Evolutionary conservation across 345 rosid genomes (phyloP).

Genomic region (Excoecaria cochinchinensis): DNA sequence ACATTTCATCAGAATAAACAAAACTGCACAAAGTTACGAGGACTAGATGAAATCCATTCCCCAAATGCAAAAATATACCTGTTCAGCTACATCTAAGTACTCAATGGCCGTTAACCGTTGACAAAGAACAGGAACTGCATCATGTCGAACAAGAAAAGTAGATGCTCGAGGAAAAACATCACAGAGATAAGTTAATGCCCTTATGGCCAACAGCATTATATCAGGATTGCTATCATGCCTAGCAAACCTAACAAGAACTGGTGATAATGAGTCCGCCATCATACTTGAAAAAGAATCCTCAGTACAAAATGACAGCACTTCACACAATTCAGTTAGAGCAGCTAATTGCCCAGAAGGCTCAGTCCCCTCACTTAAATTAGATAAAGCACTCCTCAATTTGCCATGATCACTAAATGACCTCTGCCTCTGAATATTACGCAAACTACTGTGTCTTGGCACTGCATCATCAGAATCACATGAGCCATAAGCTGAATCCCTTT

Average conservation of each 20-base stretch:
- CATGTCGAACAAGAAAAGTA: slow-evolving; percentile 66
- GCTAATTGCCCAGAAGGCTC: slow-evolving; percentile 61
- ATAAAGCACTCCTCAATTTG: slow-evolving; percentile 57
- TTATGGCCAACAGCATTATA: slow-evolving; percentile 71
- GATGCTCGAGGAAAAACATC: slow-evolving; percentile 88
- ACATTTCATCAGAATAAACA: neutral
- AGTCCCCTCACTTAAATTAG: slow-evolving; percentile 49
- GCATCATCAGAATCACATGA: slow-evolving; percentile 84
- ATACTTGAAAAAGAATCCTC: slow-evolving; percentile 69
- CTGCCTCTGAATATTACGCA: slow-evolving; percentile 61
- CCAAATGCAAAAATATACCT: slow-evolving; percentile 41
- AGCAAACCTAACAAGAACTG: slow-evolving; percentile 68
- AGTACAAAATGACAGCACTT: slow-evolving; percentile 78
- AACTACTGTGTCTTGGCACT: slow-evolving; percentile 48
- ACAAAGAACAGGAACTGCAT: slow-evolving; percentile 79
- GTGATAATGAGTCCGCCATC: slow-evolving; percentile 70
- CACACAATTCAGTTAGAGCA: slow-evolving; percentile 80
- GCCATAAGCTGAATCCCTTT: slow-evolving; percentile 67
- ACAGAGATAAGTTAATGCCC: slow-evolving; percentile 86
- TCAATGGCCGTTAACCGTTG: slow-evolving; percentile 68
- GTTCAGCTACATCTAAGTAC: slow-evolving; percentile 95
- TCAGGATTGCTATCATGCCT: slow-evolving; percentile 62
- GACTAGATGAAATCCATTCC: neutral
- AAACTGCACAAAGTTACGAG: neutral
- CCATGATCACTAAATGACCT: slow-evolving; percentile 65